phyloP scores from a whole-genome alignment of 257 asterid species.

The Solanum paucissectum region DNA sequence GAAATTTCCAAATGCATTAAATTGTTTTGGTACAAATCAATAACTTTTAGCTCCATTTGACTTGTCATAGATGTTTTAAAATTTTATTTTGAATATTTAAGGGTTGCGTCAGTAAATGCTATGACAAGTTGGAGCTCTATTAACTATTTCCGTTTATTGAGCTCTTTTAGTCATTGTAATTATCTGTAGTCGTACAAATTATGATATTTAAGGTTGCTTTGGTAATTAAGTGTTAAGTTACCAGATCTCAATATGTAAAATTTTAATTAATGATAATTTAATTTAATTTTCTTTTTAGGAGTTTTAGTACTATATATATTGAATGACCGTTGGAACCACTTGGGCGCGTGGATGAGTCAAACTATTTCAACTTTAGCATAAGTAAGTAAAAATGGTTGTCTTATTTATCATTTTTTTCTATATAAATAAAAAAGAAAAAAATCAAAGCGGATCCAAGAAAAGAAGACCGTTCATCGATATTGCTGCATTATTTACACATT shows the following conservation, averaged over 20 bases:
- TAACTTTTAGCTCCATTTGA: background rate
- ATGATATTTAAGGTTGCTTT: background rate
- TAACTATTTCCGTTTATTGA: background rate
- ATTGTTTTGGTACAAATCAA: background rate
- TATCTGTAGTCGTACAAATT: too few relatives aligned
- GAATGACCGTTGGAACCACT: background rate
- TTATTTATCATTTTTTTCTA: background rate
- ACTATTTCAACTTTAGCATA: background rate
- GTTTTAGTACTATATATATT: too few relatives aligned
- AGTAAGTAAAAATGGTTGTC: background rate
- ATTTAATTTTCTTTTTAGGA: background rate
- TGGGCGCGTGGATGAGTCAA: background rate
- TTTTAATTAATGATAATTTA: background rate
- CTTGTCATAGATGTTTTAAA: background rate
- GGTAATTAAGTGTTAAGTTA: background rate
- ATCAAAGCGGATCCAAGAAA: constrained; percentile 29
- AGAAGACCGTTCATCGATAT: constrained; percentile 74
- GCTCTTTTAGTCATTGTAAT: background rate
- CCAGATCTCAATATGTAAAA: background rate
- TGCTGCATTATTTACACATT: constrained; percentile 3
- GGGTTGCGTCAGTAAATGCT: background rate
- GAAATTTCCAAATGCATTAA: background rate
- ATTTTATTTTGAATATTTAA: background rate
- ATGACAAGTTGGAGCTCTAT: background rate
- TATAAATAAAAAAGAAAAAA: background rate